Evolutionary conservation across 1,139 yeast species (phyloP), one percentile per base, ranked within the genome.

Genomic region (Kodamaea plutei): DNA sequence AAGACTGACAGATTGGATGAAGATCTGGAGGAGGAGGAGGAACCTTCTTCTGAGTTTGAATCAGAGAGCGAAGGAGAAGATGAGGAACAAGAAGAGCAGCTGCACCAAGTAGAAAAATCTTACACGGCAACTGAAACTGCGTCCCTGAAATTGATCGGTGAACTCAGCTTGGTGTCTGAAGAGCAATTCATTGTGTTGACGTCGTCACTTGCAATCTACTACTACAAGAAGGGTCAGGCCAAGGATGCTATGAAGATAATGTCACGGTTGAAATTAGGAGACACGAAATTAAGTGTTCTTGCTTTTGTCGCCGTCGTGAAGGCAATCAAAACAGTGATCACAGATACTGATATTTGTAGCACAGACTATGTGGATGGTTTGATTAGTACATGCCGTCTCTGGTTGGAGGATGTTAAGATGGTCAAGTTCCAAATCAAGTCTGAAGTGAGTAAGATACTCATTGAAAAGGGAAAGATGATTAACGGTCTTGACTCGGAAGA

Each of bases 111-210:
- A n/a, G n/a, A n/a, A n/a, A n/a, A n/a, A n/a, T n/a, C n/a, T n/a
- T n/a, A n/a, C n/a, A n/a, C n/a, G n/a, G 9, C 12, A 28, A 30
- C 22, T 14, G 4, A 21, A 31, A 22, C 13, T 14, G 23, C 8
- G 21, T 14, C 23, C 13, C 23, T 9, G 15, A 39, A 56, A 8
- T 46, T 64, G 24, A 52, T 64, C 7, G 34, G 50, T 7, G 52
- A 68, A 1, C 52, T 66, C 31, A 61, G 58, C 39, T 47, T 66
- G 28, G 48, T 66, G 8, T 44, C 48, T 10, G 60, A 61, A 29
- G 70, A 65, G 31, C 61, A 64, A 34, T 58, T 55, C 33, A 50
- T 63, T 6, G 52, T 63, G 1, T 47, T 65, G 25, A 45, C 56
- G 1, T 41, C 58, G 16, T 47, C 64, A 4, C 45, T 61, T 27